Conservation (phyloP, 2,329 filamentous ascomycete genomes). For the Endocalyx cinctus region DNA sequence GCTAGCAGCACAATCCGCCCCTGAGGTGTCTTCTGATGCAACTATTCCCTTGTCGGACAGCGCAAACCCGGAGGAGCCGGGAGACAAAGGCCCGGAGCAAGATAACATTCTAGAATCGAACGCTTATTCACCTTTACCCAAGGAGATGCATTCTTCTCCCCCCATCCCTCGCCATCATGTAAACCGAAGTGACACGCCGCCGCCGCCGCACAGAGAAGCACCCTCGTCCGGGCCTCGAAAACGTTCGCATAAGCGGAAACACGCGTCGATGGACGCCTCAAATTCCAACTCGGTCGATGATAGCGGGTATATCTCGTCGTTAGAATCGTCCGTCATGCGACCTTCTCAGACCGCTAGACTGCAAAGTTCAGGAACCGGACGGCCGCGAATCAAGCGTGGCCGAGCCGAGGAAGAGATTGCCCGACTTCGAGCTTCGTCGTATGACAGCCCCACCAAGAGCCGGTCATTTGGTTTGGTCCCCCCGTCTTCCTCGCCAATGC, state of each 20-base stretch:
- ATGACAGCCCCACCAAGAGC: constrained; percentile 80
- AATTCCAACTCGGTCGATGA: constrained; percentile 47
- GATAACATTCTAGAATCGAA: constrained; percentile 42
- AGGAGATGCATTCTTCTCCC: constrained; percentile 83
- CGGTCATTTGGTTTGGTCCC: constrained; percentile 50
- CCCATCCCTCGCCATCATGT: constrained; percentile 61
- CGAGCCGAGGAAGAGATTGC: constrained; percentile 95
- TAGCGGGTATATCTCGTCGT: constrained; percentile 93
- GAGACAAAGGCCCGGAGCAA: constrained; percentile 38
- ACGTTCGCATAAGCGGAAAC: constrained; percentile 70
- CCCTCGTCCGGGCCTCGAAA: constrained; percentile 62
- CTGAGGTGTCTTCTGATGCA: constrained; percentile 70
- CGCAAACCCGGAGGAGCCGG: constrained; percentile 48
- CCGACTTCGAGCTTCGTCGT: constrained; percentile 84
- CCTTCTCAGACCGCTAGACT: constrained; percentile 60
- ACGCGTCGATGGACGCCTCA: constrained; percentile 66
- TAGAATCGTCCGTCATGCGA: constrained; percentile 84
- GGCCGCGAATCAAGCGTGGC: constrained; percentile 78
- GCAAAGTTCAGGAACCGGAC: constrained; percentile 73
- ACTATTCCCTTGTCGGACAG: constrained; percentile 70
- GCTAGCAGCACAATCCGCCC: constrained; percentile 27
- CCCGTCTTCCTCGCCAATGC: constrained; percentile 65
- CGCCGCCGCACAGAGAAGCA: constrained; percentile 58
- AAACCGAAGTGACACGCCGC: constrained; percentile 68
- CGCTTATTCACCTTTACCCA: constrained; percentile 65